Evolutionary conservation across 352 stramenopile genomes (phyloP), one percentile per base, ranked within the genome.

Genomic region (Pythium oligandrum): DNA sequence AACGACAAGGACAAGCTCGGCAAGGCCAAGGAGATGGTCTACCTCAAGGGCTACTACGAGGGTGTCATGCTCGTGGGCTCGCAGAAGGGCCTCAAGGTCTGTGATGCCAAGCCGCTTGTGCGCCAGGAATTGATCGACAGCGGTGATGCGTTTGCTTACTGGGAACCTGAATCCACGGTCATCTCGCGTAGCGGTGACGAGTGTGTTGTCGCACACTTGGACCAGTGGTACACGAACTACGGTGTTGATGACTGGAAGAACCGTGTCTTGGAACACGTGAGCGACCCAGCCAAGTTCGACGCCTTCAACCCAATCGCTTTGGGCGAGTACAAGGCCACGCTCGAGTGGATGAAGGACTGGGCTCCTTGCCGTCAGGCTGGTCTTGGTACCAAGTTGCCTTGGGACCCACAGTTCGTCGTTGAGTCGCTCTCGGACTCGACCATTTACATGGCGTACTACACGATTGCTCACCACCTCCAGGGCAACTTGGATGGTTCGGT

Each of bases 381-480:
- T 38, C 80, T 99, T 11, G 98, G 82, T 44, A 94, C 84, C 47
- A 93, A 93, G 70, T 78, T 99, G 44, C 98, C 98, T 8, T 99
- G 98, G 98, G 98, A 99, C 78, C 82, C 88, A 6, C 72, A 98
- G 60, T 99, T 98, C 70, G 95, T 99, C 17, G 98, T 99, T 46
- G 98, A 99, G 73, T 99, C 90, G 44, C 88, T 99, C 36, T 99
- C 96, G 33, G 98, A 99, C 71, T 98, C 91, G 73, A 99, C 98
- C 12, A 99, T 99, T 61, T 99, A 99, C 83, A 99, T 99, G 98
- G 96, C 98, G 33, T 99, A 99, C 75, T 99, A 99, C 73, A 99
- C 97, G 7, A 98, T 99, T 59, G 92, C 96, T 4, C 96, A 99
- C 78, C 82, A 98, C 66, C 74, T 99, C 54, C 97, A 99, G 63